Evolutionary conservation across 371 early-diverging fungal genomes (phyloP).

Genomic region (Apophysomyces elegans): DNA sequence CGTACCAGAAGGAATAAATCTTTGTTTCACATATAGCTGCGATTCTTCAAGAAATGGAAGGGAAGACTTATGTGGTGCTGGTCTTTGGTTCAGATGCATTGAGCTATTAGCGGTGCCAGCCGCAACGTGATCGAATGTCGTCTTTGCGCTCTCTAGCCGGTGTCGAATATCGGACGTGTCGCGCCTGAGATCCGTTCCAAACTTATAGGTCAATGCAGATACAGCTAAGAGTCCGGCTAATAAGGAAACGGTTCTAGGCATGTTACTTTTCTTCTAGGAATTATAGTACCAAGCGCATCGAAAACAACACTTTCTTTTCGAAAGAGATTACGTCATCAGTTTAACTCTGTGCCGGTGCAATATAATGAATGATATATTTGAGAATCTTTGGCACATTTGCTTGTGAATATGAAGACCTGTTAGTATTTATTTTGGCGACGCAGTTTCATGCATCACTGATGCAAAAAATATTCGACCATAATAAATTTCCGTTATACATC

Average conservation of each 20-base stretch:
- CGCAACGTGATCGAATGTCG: constrained; percentile 28
- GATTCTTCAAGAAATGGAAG: constrained; percentile 20
- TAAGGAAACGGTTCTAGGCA: constrained; percentile 38
- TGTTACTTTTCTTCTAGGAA: constrained; percentile 12
- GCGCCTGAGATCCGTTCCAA: constrained; percentile 25
- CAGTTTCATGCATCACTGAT: too few species aligned
- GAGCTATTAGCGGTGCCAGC: constrained; percentile 23
- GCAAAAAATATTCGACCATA: too few species aligned
- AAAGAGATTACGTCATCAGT: too few species aligned
- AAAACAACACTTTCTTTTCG: too few species aligned
- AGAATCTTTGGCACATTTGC: too few species aligned
- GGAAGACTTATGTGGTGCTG: background rate
- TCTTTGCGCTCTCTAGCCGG: constrained; percentile 24
- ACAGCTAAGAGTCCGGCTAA: constrained; percentile 39
- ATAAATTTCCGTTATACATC: too few species aligned
- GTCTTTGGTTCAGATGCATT: background rate
- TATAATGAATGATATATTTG: too few species aligned
- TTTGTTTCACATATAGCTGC: constrained; percentile 19
- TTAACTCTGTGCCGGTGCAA: too few species aligned
- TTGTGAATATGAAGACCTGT: too few species aligned
- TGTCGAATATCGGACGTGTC: constrained; percentile 26
- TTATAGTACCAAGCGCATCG: too few species aligned
- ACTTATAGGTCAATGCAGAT: constrained; percentile 41
- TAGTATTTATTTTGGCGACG: too few species aligned
- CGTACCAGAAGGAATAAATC: constrained; percentile 29